Evolutionary conservation across 108 stramenopile genomes (phyloP), one percentile per base, ranked within the genome.

Genomic region (Chaetoceros tenuissimus): DNA sequence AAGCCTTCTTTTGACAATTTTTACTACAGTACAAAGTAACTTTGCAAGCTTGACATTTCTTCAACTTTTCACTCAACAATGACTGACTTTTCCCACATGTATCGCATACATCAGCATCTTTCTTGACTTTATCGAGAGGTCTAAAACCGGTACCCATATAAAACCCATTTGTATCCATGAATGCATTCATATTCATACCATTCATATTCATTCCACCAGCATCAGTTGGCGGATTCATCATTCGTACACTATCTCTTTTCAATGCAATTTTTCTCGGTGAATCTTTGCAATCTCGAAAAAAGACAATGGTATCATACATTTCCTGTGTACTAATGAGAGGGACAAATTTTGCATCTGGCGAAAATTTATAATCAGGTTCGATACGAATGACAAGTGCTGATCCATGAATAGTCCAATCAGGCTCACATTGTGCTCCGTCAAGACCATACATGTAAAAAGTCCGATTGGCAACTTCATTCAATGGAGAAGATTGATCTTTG

Each of bases 381-480:
- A 58, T 46, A 17, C 57, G 20, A 22, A 58, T 26, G 57, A 58
- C 46, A 26, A 47, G 23, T 10, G 46, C 57, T 3, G 57, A 27
- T 46, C 57, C 57, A 24, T 18, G 57, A 24, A 58, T 58, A 24
- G 43, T 58, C 57, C 57, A 58, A 17, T 21, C 46, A 17, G 57
- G 57, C 46, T 58, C 24, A 13, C 43, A 21, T 45, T 46, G 43
- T 16, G 57, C 57, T n/a, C 57, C 57, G 13, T 24, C 57, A 2
- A 58, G 24, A 46, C 57, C 57, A 46, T 58, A 58, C 57, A 58
- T 58, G 23, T 46, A 26, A 25, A 58, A 58, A 24, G 57, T 45
- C 24, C 28, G 43, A 24, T 40, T 58, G 8, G 57, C 57, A 21
- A 58, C 22, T 24, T 58, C 57, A 24, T 58, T 58, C 23, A 46